Percentiles rank a stretch among this genome's conserved stretches.
Conservation (phyloP, 164 flowering plant genomes). For the Sextonia rubra region DNA sequence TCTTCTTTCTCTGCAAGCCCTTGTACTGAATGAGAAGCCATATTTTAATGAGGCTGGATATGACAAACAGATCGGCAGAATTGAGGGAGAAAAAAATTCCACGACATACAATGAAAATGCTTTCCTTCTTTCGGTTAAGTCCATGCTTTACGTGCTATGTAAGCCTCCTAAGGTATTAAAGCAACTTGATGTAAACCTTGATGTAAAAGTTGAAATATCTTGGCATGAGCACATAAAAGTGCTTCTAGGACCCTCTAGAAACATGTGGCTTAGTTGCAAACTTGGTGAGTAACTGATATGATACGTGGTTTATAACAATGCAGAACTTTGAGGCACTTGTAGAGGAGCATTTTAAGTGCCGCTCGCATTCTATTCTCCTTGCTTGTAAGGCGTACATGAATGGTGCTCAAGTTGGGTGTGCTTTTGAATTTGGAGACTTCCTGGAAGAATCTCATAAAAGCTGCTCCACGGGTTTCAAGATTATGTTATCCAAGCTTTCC, state of each 20-base stretch:
- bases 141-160: conserved; percentile 67
- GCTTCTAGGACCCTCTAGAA: neutral
- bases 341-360: conserved; percentile 57
- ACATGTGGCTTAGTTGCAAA: neutral
- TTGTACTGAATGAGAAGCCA: conserved; percentile 89
- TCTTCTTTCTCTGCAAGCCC: conserved; percentile 89
- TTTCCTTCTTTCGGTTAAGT: conserved; percentile 72
- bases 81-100: conserved; percentile 91
- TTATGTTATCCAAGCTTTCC: conserved; percentile 74
- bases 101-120: conserved; percentile 85
- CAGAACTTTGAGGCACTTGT: conserved; percentile 87
- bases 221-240: neutral
- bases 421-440: conserved; percentile 12
- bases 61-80: conserved; percentile 67
- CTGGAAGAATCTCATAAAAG: conserved; percentile 25
- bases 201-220: neutral
- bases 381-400: conserved; percentile 81
- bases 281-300: neutral
- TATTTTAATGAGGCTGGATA: conserved; percentile 96
- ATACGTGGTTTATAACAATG: conserved; percentile 9
- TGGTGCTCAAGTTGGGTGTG: conserved; percentile 56
- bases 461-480: conserved; percentile 77
- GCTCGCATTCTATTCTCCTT: conserved; percentile 36
- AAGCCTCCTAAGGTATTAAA: conserved; percentile 81
- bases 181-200: neutral